A percentile compares a stretch with the other conserved stretches of the same genome.
Evolutionary conservation across 192 early-diverging fungal genomes (phyloP).

Genomic region (Dissophora globulifera): DNA sequence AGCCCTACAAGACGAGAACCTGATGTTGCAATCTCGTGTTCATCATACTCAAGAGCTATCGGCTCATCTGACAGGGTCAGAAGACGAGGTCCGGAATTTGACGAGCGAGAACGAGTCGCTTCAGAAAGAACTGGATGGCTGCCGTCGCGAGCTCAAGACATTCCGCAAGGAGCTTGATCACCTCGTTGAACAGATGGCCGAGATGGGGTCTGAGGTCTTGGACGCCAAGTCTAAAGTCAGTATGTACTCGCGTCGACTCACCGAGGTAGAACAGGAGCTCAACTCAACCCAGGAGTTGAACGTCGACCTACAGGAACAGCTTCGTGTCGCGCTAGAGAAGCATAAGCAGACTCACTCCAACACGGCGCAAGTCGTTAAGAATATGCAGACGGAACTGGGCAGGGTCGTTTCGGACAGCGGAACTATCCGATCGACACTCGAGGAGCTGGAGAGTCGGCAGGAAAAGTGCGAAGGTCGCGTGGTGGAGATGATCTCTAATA

Average conservation of each 20-base stretch:
- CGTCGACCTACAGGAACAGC: slow-evolving; percentile 61
- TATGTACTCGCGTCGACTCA: slow-evolving; percentile 61
- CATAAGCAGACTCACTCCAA: slow-evolving; percentile 65
- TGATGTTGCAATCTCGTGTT: slow-evolving; percentile 49
- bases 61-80: slow-evolving; percentile 47
- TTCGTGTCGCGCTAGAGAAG: slow-evolving; percentile 58
- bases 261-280: slow-evolving; percentile 67
- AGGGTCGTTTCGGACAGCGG: slow-evolving; percentile 64
- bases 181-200: slow-evolving; percentile 63
- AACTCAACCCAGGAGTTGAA: slow-evolving; percentile 67
- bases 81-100: slow-evolving; percentile 52
- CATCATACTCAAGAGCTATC: slow-evolving; percentile 45
- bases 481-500: slow-evolving; percentile 64
- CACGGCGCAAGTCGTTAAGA: slow-evolving; percentile 65
- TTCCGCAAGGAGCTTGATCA: slow-evolving; percentile 68
- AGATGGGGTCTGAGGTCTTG: slow-evolving; percentile 67
- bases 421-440: slow-evolving; percentile 59
- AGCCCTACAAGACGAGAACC: slow-evolving; percentile 54
- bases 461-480: slow-evolving; percentile 63
- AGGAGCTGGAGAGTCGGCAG: slow-evolving; percentile 64
- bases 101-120: slow-evolving; percentile 60
- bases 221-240: slow-evolving; percentile 64
- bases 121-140: slow-evolving; percentile 61
- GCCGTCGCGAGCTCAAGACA: slow-evolving; percentile 61
- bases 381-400: slow-evolving; percentile 65